phyloP scores from a whole-genome alignment of 257 asterid species.

The Galeopsis tetrahit region DNA sequence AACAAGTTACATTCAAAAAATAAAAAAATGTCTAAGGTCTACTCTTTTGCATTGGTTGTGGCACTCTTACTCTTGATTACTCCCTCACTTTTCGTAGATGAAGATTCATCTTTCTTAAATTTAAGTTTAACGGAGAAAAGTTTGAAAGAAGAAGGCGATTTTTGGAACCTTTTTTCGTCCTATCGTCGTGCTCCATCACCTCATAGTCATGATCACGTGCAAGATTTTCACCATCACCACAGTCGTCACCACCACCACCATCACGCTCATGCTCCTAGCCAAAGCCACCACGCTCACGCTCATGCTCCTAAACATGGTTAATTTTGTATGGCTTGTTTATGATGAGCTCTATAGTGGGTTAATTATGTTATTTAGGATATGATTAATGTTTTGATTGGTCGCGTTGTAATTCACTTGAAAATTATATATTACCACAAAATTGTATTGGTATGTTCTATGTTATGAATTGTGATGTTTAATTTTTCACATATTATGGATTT shows the following conservation, averaged over 20 bases:
- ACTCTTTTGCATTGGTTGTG: not conserved
- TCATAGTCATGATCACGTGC: not conserved
- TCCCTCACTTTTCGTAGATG: not conserved
- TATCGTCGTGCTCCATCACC: not conserved
- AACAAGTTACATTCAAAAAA: not conserved
- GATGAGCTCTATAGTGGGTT: no score
- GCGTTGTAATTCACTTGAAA: no score
- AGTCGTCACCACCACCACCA: constrained; percentile 27
- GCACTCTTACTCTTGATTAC: not conserved
- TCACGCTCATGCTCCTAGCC: not conserved
- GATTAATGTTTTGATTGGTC: no score
- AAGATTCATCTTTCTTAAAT: not conserved
- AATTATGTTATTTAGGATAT: no score
- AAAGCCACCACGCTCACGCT: not conserved
- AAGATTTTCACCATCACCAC: constrained; percentile 6
- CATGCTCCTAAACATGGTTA: no score
- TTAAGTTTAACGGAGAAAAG: not conserved
- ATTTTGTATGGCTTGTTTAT: not conserved
- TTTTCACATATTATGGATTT: no score
- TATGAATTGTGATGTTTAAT: no score
- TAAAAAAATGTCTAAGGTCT: constrained; percentile 2
- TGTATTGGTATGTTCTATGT: no score
- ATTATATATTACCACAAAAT: not conserved
- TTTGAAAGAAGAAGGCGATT: constrained; percentile 16
- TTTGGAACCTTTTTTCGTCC: constrained; percentile 9